These are phyloP conservation scores for Gomphus sp. DNA, from an alignment of 1,284 basidiomycete genomes.

Conservation along the genomic window DNA sequence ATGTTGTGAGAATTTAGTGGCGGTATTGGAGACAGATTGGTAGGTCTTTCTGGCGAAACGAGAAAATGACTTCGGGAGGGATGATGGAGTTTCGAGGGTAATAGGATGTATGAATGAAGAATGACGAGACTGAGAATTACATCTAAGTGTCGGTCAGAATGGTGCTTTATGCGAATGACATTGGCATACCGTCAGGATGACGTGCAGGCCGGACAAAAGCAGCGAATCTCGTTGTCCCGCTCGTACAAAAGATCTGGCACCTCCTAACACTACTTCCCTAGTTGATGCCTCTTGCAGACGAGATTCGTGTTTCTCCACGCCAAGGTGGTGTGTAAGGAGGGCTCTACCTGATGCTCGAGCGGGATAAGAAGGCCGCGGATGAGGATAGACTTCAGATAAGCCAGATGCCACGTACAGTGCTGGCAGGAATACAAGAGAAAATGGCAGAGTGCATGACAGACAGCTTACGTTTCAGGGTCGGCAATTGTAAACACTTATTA, in stretches of 20 bases:
- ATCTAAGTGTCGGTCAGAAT: slow-evolving; percentile 24
- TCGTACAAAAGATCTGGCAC: slow-evolving; percentile 44
- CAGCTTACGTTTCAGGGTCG: not conserved
- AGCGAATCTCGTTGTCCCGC: slow-evolving; percentile 41
- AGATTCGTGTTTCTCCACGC: slow-evolving; percentile 56
- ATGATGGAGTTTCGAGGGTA: not conserved
- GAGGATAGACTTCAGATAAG: not conserved
- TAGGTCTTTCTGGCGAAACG: not conserved
- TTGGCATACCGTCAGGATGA: slow-evolving; percentile 43
- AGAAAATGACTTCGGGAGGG: not conserved
- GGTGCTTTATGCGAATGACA: not conserved
- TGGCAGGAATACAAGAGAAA: not conserved
- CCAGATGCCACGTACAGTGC: not conserved
- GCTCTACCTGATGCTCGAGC: not conserved
- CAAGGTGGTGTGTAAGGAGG: slow-evolving; percentile 54
- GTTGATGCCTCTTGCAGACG: slow-evolving; percentile 24
- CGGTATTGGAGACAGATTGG: slow-evolving; percentile 16
- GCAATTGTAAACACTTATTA: too few species aligned
- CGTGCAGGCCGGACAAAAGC: slow-evolving; percentile 45
- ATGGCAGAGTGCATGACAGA: not conserved
- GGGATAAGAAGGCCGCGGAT: not conserved
- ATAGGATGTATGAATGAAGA: slow-evolving; percentile 31
- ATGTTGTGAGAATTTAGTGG: slow-evolving; percentile 19
- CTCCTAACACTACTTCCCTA: slow-evolving; percentile 20
- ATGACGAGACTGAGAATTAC: slow-evolving; percentile 34